Conservation (phyloP, 1,284 basidiomycete genomes). For the Trichosporon asahii region DNA sequence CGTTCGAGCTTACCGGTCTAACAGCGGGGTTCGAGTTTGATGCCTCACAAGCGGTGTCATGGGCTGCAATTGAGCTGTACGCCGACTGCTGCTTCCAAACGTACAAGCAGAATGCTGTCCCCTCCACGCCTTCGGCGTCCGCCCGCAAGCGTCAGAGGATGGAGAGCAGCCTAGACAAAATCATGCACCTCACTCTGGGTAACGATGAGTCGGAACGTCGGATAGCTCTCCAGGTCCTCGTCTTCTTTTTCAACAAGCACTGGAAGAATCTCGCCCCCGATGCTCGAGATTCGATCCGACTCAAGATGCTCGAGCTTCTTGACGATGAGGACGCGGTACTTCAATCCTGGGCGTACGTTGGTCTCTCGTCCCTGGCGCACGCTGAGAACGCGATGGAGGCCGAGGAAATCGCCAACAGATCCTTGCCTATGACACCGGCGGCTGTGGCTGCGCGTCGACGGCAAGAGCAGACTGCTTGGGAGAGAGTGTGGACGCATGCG, state of each 20-base stretch:
- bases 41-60: constrained; percentile 66
- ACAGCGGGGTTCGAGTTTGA: constrained; percentile 67
- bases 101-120: not conserved
- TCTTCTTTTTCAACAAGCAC: constrained; percentile 78
- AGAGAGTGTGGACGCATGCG: constrained; percentile 73
- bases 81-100: constrained; percentile 65
- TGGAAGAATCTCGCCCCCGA: constrained; percentile 62
- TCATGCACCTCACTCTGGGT: constrained; percentile 58
- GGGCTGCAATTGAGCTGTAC: constrained; percentile 78
- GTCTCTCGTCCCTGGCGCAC: constrained; percentile 59
- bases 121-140: not conserved
- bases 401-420: not conserved
- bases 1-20: constrained; percentile 31
- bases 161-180: constrained; percentile 57
- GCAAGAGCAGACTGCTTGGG: constrained; percentile 57
- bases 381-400: constrained; percentile 8
- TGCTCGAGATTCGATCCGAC: constrained; percentile 60
- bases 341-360: constrained; percentile 79
- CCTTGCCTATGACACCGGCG: constrained; percentile 28
- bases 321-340: constrained; percentile 62
- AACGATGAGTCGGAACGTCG: constrained; percentile 42
- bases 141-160: constrained; percentile 54
- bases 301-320: constrained; percentile 61
- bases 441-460: constrained; percentile 8
- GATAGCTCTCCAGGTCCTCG: constrained; percentile 69